phyloP scores from a whole-genome alignment of 225 moss, liverwort and hornwort genomes.

The Neckera pumila region DNA sequence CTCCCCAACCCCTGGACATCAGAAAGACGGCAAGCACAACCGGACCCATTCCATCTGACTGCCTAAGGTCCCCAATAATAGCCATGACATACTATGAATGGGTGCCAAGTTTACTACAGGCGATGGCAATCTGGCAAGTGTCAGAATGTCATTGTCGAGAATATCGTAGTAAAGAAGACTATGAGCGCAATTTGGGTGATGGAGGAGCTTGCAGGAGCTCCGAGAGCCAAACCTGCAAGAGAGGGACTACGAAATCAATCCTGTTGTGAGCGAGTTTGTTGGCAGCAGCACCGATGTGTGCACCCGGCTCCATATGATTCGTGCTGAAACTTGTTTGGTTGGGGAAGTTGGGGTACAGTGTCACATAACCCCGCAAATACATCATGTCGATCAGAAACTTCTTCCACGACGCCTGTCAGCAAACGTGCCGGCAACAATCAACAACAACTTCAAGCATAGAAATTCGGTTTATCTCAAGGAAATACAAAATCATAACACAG shows the following conservation, averaged over 20 bases:
- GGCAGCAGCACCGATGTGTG: constrained; percentile 58
- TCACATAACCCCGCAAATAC: constrained; percentile 91
- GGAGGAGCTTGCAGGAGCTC: neutral
- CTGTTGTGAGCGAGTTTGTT: constrained; percentile 54
- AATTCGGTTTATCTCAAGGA: neutral
- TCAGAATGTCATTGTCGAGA: neutral
- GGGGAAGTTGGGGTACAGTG: constrained; percentile 89
- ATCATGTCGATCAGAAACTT: constrained; percentile 92
- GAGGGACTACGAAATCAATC: constrained; percentile 76
- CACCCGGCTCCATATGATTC: constrained; percentile 90
- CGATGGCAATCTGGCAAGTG: neutral
- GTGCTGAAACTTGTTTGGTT: constrained; percentile 89
- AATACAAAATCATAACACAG: too few relatives aligned
- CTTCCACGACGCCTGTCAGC: constrained; percentile 86
- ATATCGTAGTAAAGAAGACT: neutral
- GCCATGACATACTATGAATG: neutral
- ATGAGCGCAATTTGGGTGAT: neutral
- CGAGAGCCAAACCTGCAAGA: constrained; percentile 30
- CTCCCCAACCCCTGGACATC: neutral
- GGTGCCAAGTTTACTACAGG: neutral
- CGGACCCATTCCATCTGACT: neutral
- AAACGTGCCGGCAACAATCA: neutral
- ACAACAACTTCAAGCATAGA: neutral
- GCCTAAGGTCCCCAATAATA: neutral
- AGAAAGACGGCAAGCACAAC: neutral